Percentiles rank a stretch among this genome's conserved stretches.
Conservation (phyloP, 257 asterid species). For the Primulina tabacum region DNA sequence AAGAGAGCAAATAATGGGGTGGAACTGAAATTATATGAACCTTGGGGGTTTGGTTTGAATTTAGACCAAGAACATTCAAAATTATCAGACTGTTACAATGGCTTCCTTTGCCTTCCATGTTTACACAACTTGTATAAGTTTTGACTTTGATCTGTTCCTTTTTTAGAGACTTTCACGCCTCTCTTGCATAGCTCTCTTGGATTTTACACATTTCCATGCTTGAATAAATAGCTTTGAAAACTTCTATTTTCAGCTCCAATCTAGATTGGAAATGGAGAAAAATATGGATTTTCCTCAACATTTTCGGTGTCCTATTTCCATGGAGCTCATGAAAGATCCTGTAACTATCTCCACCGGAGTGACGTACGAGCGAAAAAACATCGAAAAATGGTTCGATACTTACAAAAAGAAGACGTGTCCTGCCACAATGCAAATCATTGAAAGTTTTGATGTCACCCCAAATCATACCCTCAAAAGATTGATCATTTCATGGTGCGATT, state of each 20-base stretch:
- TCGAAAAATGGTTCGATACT: conserved; percentile 65
- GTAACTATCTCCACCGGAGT: conserved; percentile 84
- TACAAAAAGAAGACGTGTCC: conserved; percentile 78
- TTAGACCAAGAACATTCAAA: conserved; percentile 25
- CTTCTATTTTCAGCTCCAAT: too few relatives aligned
- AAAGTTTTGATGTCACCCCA: conserved; percentile 55
- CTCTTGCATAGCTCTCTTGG: background rate
- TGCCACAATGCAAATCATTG: conserved; percentile 71
- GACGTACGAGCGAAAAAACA: conserved; percentile 70
- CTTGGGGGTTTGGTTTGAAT: background rate
- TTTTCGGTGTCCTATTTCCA: conserved; percentile 88
- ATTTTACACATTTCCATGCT: too few relatives aligned
- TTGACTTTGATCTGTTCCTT: conserved; percentile 55
- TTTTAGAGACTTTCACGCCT: conserved; percentile 35
- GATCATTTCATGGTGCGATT: conserved; percentile 51
- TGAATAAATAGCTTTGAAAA: too few relatives aligned
- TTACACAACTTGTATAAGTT: conserved; percentile 29
- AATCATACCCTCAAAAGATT: conserved; percentile 76
- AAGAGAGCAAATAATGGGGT: background rate
- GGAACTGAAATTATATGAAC: conserved; percentile 17
- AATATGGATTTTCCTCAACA: conserved; percentile 60
- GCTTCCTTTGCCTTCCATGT: conserved; percentile 36
- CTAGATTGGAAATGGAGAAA: conserved; percentile 17
- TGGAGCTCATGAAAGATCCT: conserved; percentile 93
- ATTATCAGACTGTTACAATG: conserved; percentile 22